Evolutionary conservation across 225 moss, liverwort and hornwort species (phyloP).

Genomic region (Sphagnum tenellum): DNA sequence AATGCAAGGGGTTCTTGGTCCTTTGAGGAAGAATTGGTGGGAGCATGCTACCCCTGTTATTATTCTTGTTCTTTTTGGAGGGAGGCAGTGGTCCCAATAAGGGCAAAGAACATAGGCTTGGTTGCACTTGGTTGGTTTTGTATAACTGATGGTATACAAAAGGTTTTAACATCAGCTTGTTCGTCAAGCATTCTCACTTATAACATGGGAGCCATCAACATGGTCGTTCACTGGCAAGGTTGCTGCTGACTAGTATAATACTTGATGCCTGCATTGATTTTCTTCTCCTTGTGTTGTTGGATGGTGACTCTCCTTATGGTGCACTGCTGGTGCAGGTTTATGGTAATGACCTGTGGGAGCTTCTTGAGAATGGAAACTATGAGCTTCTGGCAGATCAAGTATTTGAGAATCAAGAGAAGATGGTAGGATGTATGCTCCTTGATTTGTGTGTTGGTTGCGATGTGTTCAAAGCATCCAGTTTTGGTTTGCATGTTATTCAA

Average conservation of each 20-base stretch:
- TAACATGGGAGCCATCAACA: neutral
- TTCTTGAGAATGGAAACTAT: constrained; percentile 38
- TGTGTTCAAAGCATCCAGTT: neutral
- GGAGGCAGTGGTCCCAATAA: too few species aligned
- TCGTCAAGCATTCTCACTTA: too few species aligned
- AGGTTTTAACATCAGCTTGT: too few species aligned
- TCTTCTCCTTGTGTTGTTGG: neutral
- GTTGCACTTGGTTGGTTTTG: too few species aligned
- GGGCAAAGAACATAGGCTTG: too few species aligned
- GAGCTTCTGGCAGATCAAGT: constrained; percentile 30
- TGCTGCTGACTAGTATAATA: neutral
- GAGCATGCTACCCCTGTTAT: too few species aligned
- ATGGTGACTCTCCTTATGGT: neutral
- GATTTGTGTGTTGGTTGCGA: neutral
- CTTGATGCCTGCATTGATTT: neutral
- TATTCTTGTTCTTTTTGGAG: too few species aligned
- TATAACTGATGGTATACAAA: too few species aligned
- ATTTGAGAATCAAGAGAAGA: constrained; percentile 16
- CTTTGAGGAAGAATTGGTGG: too few species aligned
- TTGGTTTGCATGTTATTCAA: neutral
- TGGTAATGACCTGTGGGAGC: constrained; percentile 26
- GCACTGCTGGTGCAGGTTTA: constrained; percentile 15
- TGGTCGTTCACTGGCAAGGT: neutral
- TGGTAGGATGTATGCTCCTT: constrained; percentile 15
- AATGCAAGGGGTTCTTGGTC: too few species aligned